Evolutionary conservation across 805 yeast species (phyloP).

Genomic region (Candida wancherniae): DNA sequence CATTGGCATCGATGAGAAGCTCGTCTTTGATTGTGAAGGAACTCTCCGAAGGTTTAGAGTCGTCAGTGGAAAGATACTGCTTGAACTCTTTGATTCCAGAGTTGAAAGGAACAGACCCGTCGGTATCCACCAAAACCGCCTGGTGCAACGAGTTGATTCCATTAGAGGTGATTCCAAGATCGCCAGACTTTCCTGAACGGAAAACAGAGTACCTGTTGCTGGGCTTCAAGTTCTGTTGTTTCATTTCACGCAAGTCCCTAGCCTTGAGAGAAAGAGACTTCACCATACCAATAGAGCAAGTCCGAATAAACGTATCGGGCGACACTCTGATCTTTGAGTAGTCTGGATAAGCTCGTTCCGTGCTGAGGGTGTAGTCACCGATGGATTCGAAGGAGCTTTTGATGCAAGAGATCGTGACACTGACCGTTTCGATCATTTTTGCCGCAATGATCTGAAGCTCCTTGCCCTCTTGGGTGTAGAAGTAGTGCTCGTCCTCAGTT

Average conservation of each 20-base stretch:
- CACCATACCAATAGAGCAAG: slow-evolving; percentile 59
- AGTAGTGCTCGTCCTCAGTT: slow-evolving; percentile 30
- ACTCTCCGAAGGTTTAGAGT: slow-evolving; percentile 8
- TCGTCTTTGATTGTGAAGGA: slow-evolving; percentile 35
- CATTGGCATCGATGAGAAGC: slow-evolving; percentile 46
- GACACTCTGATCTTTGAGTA: slow-evolving; percentile 52
- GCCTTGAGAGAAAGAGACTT: slow-evolving; percentile 28
- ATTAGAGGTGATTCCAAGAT: slow-evolving; percentile 42
- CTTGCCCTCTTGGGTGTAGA: slow-evolving; percentile 65
- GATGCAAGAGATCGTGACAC: slow-evolving; percentile 47
- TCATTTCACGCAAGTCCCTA: slow-evolving; percentile 22
- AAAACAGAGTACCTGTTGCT: slow-evolving; percentile 46
- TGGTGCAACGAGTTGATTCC: slow-evolving; percentile 44
- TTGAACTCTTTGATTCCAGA: slow-evolving; percentile 34
- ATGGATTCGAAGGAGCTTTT: slow-evolving; percentile 47
- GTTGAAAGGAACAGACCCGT: slow-evolving; percentile 28
- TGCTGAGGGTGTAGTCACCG: slow-evolving; percentile 62
- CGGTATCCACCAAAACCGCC: slow-evolving; percentile 24
- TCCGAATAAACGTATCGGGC: slow-evolving; percentile 55
- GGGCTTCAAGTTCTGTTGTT: slow-evolving; percentile 14
- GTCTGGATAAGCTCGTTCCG: slow-evolving; percentile 63
- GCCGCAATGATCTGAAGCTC: slow-evolving; percentile 56
- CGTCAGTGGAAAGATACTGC: slow-evolving; percentile 23
- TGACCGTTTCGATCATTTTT: slow-evolving; percentile 53
- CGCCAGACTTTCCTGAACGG: slow-evolving; percentile 48